Conservation (phyloP, 176 grass and related monocot genomes). For the Chrysopogon serrulatus region DNA sequence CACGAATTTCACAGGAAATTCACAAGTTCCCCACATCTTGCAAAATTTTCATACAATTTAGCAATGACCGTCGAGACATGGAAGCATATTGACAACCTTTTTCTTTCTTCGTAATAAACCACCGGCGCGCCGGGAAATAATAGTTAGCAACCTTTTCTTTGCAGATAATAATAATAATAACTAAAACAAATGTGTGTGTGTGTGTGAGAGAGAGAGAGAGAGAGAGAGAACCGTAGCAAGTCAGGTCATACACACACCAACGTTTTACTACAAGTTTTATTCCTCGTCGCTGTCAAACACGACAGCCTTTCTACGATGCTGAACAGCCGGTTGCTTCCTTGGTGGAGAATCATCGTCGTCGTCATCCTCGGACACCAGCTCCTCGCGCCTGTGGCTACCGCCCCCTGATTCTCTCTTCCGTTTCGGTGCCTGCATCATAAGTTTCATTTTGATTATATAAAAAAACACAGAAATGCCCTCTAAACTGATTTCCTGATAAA, state of each 20-base stretch:
- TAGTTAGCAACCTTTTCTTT: neutral
- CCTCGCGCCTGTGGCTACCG: conserved; percentile 57
- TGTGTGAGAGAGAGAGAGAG: no score
- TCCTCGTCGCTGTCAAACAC: conserved; percentile 92
- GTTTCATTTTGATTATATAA: neutral
- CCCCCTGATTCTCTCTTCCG: conserved; percentile 55
- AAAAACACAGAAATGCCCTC: neutral
- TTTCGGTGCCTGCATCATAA: conserved; percentile 48
- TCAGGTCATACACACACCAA: neutral
- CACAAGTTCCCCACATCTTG: neutral
- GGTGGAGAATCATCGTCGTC: conserved; percentile 73
- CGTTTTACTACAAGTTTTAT: neutral
- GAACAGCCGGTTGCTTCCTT: conserved; percentile 42
- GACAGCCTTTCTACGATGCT: conserved; percentile 54
- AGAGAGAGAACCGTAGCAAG: neutral
- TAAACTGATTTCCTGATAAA: neutral
- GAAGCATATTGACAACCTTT: neutral
- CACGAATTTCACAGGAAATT: no score
- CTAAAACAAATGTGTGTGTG: neutral
- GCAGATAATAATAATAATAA: neutral
- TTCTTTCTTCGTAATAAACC: neutral
- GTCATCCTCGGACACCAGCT: conserved; percentile 49
- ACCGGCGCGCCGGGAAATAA: neutral
- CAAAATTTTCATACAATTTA: neutral
- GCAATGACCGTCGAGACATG: neutral